phyloP scores from a whole-genome alignment of 2,329 filamentous ascomycete genomes.

The Lasiodiplodia sp. region DNA sequence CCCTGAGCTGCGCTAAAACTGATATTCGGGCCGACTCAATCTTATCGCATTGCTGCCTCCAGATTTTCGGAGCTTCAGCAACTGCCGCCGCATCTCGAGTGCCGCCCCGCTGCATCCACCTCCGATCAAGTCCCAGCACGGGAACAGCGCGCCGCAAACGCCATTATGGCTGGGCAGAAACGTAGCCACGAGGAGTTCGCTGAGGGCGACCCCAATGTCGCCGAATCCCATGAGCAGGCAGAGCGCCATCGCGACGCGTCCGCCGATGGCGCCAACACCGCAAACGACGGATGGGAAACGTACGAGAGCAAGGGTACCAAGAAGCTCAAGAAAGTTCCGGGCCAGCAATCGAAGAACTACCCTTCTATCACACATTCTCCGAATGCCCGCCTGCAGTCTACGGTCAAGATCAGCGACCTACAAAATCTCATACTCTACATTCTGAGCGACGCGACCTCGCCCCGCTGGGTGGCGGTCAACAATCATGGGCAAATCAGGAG shows the following conservation, averaged over 20 bases:
- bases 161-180: constrained; percentile 25
- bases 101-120: background rate
- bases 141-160: background rate
- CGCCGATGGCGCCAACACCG: constrained; percentile 16
- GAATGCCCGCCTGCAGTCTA: constrained; percentile 61
- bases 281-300: constrained; percentile 38
- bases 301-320: constrained; percentile 34
- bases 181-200: constrained; percentile 26
- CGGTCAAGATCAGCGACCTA: constrained; percentile 65
- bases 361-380: constrained; percentile 61
- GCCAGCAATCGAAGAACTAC: constrained; percentile 56
- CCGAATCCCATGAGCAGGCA: background rate
- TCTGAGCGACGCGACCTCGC: constrained; percentile 64
- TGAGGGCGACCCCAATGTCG: constrained; percentile 7
- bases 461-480: constrained; percentile 69
- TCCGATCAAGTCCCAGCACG: background rate
- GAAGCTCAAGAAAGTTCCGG: constrained; percentile 40
- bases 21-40: constrained; percentile 11
- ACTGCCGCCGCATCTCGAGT: background rate
- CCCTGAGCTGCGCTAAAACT: constrained; percentile 10
- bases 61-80: constrained; percentile 24
- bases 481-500: constrained; percentile 68
- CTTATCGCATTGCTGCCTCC: constrained; percentile 19
- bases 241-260: constrained; percentile 8
- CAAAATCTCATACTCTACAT: constrained; percentile 67